Evolutionary conservation across 163 green algal species (phyloP), one percentile per base, ranked within the genome.

Genomic region (Volvox carteri): DNA sequence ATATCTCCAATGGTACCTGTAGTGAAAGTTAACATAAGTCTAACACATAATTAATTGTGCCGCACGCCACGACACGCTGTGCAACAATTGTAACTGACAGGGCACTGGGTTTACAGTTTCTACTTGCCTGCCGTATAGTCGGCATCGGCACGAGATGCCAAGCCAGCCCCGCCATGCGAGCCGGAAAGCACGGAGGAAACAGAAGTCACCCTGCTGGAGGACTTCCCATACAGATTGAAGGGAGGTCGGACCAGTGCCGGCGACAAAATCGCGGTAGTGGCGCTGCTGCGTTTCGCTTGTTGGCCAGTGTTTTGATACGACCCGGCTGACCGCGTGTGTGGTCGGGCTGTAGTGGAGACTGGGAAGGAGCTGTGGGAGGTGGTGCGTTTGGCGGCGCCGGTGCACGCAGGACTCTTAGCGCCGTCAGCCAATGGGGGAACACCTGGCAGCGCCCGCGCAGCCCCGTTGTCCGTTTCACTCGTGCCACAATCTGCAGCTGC

Each of bases 221-320:
- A 44, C 4, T 73, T 73, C 35, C 79, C 60, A 46, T 65, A 86
- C 7, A 52, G 60, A 60, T 78, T 86, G 44, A 86, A 86, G 18
- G 79, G 60, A 5, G 79, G 79, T 6, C 62, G 28, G 35, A 30
- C 48, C 33, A 48, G n/a, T 30, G 73, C 33, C 33, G 30, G 48
- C 2, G 48, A 52, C 48, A 35, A 16, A 6, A 28, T 25, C 37
- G 74, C 8, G 33, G 75, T 50, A 30, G n/a, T 37, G 75, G 50
- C 6, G 48, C 50, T 42, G 73, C 44, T n/a, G 8, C 41, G 42
- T 21, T 9, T 23, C 39, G 70, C 41, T 35, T 52, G 41, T 48
- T 56, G 39, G 70, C 7, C 21, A 2, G 41, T 37, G 42, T 21
- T 79, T 58, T 58, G 72, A 1, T 18, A 46, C 18, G 9, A 39